These are phyloP conservation scores for Pseudogymnoascus pannorum DNA, from an alignment of 2,329 filamentous ascomycete genomes.

Conservation along the genomic window DNA sequence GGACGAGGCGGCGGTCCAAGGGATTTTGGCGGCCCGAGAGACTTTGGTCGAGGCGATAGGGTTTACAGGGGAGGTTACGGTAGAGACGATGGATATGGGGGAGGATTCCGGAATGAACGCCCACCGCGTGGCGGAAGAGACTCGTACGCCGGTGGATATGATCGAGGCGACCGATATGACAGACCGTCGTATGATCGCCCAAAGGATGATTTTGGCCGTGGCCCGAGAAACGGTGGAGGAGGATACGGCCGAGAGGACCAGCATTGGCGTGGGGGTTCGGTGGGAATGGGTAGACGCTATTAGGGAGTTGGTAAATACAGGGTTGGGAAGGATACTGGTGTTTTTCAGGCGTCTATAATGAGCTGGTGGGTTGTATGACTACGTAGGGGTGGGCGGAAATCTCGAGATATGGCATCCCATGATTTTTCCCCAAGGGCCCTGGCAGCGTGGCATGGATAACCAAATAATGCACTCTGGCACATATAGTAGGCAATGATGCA, in stretches of 20 bases:
- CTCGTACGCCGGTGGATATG: not conserved
- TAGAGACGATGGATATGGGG: not conserved
- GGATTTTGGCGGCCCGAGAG: not conserved
- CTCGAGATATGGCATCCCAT: not conserved
- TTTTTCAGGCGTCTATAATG: not conserved
- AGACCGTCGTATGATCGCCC: not conserved
- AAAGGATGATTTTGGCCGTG: slow-evolving; percentile 1
- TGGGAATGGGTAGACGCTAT: not conserved
- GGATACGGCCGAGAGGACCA: not conserved
- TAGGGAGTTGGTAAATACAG: not conserved
- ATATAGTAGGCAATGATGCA: not conserved
- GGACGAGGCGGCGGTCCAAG: not conserved
- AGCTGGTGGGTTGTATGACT: not conserved
- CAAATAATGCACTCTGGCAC: not conserved
- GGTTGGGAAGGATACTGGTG: not conserved
- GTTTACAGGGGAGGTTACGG: not conserved
- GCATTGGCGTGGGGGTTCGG: slow-evolving; percentile 3
- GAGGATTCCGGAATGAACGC: not conserved
- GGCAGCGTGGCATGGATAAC: not conserved
- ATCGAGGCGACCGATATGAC: not conserved
- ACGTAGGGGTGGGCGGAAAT: not conserved
- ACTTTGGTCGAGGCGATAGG: not conserved
- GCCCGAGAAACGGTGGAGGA: not conserved
- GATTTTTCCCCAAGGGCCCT: not conserved
- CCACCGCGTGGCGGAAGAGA: slow-evolving; percentile 1